A percentile compares a stretch with the other conserved stretches of the same genome.
These are phyloP conservation scores for Metschnikowia similis DNA, from an alignment of 805 yeast species.

Conservation along the genomic window DNA sequence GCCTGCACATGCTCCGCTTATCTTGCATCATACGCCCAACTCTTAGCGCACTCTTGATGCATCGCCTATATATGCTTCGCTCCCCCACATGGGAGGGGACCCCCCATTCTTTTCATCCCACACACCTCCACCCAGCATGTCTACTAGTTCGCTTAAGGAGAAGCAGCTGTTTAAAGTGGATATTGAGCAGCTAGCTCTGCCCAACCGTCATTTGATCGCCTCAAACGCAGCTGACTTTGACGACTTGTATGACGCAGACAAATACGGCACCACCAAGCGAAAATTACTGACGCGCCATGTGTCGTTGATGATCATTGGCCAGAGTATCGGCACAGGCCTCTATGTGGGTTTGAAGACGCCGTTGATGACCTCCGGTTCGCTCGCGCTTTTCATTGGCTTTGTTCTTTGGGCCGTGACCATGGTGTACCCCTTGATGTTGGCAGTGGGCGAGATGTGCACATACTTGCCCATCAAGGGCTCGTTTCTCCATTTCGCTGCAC, in stretches of 20 bases:
- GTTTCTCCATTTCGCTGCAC: conserved; percentile 30
- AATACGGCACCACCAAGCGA: conserved; percentile 30
- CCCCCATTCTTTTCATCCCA: too few relatives aligned
- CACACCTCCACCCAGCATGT: not conserved
- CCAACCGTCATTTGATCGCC: conserved; percentile 8
- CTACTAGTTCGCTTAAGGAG: conserved; percentile 2
- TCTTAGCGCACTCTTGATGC: not conserved
- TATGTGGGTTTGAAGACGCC: conserved; percentile 31
- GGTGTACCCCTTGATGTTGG: conserved; percentile 35
- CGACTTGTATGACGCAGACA: conserved; percentile 23
- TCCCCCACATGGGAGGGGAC: not conserved
- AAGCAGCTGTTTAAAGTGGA: conserved; percentile 10
- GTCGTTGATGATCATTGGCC: conserved; percentile 33
- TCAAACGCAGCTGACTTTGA: conserved; percentile 22
- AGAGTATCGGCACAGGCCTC: conserved; percentile 33
- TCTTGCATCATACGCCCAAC: not conserved
- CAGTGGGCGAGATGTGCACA: conserved; percentile 36
- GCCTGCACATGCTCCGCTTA: not conserved
- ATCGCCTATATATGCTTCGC: not conserved
- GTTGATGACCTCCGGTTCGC: conserved; percentile 30
- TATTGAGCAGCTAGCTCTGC: conserved; percentile 11
- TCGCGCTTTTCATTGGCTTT: conserved; percentile 32
- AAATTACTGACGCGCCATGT: conserved; percentile 29
- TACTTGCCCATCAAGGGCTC: conserved; percentile 35
- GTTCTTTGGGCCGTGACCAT: conserved; percentile 26